Base-by-base conservation (phyloP, 2,329 filamentous ascomycete genomes). In the Cercospora sp. region DNA sequence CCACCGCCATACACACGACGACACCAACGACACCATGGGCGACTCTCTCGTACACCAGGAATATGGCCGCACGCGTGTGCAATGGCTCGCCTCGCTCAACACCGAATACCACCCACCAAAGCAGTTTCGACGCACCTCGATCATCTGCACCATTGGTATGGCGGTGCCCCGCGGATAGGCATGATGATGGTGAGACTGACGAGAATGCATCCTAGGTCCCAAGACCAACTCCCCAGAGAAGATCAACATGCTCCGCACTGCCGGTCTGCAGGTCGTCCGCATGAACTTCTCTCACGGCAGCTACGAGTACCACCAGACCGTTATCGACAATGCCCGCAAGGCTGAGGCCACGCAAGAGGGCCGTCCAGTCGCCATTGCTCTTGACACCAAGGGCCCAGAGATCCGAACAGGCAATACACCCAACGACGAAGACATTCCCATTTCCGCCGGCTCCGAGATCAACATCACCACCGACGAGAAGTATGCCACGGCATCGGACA, bases 241-340 rank as follows among this genome's bases (percentile, higher is more conserved):
- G 83, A 97, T 99, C 85, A 98, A 98, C 84, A 88, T 90, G 81
- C 91, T 99, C 77, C 92, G 94, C 76, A 74, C 72, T 84, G 91
- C 90, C 74, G 95, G 95, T 83, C 90, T 98, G 78, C 98, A 98
- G 84, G 93, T 99, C 75, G 95, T 98, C 76, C 94, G 95, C 85
- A 99, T 99, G 95, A 99, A 99, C 91, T 98, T 98, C 82, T 97
- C 91, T 73, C 92, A 97, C 83, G 92, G 92, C 78, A 90, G 90
- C 74, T 95, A 98, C 83, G 94, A 90, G 85, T 99, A 97, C 86
- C 94, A 97, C 85, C 93, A 98, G 87, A 94, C 93, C 71, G 95
- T 99, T 80, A 97, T 99, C 79, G 93, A 99, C 86, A 90, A 99
- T 85, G 88, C 94, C 75, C 92, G 93, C 79, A 87, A 91, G 79